phyloP scores from a whole-genome alignment of 108 stramenopile genomes.

The Cyclotella cryptica region DNA sequence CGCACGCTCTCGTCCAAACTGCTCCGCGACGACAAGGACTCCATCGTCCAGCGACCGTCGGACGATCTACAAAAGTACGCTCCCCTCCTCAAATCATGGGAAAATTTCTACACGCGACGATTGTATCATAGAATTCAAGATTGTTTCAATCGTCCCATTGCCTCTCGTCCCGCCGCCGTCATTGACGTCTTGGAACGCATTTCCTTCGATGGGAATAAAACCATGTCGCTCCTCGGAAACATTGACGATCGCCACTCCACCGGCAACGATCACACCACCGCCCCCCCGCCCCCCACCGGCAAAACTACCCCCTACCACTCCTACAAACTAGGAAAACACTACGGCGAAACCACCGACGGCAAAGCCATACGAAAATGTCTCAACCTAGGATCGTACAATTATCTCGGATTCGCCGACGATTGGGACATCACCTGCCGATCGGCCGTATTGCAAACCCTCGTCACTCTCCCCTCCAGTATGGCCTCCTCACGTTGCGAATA shows the following conservation, averaged over 20 bases:
- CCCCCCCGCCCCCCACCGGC: no score
- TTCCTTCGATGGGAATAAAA: slow-evolving; percentile 87
- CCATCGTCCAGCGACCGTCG: slow-evolving; percentile 30
- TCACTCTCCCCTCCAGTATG: slow-evolving; percentile 71
- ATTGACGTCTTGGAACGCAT: slow-evolving; percentile 94
- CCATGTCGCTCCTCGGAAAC: slow-evolving; percentile 75
- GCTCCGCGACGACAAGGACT: background rate
- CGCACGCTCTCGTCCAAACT: background rate
- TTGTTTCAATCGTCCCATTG: slow-evolving; percentile 97
- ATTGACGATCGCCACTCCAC: slow-evolving; percentile 51
- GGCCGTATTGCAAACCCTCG: slow-evolving; percentile 76
- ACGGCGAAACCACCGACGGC: slow-evolving; percentile 53
- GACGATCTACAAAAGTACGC: slow-evolving; percentile 77
- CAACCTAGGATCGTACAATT: slow-evolving; percentile 99
- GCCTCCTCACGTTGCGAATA: slow-evolving; percentile 70
- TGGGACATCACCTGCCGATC: slow-evolving; percentile 91
- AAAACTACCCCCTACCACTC: no score
- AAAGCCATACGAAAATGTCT: slow-evolving; percentile 78
- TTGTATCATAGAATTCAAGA: slow-evolving; percentile 98
- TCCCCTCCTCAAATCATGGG: slow-evolving; percentile 93
- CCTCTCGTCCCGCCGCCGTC: slow-evolving; percentile 86
- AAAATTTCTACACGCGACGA: slow-evolving; percentile 96
- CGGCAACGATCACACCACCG: background rate
- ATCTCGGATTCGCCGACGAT: slow-evolving; percentile 99
- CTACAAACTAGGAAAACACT: slow-evolving; percentile 67